Evolutionary conservation across 495 filamentous ascomycete genomes (phyloP), one percentile per base, ranked within the genome.

Genomic region (Choiromyces venosus): DNA sequence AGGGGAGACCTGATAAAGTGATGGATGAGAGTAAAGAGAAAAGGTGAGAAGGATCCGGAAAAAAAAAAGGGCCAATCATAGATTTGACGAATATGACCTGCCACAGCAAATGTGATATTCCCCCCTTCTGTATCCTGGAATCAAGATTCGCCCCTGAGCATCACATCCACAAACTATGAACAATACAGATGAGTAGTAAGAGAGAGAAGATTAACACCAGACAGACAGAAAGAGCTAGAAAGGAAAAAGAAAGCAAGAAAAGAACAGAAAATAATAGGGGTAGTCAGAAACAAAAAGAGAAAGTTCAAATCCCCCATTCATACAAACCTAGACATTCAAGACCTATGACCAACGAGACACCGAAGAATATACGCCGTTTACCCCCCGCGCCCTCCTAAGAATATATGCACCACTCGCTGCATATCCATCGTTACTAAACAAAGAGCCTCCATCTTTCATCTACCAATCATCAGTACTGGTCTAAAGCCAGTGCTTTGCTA

Each of bases 201-300:
- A 69, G 35, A 40, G 46, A 64, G 52, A 36, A 21, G 69, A 35
- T 67, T 68, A 64, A 35, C 38, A 70, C 46, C 40, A 35, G 68
- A 38, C 35, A 69, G 35, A 64, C n/a, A 52, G 46, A 39, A 70
- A n/a, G 19, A 52, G 68, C 68, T 46, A 70, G 38, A 70, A 52
- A 65, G n/a, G 38, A 44, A 38, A 29, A n/a, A 70, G 38, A 35
- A 29, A 19, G 38, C 68, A 69, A 33, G 19, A 46, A 39, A 70
- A 70, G 19, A 64, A 42, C 37, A 69, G 25, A 52, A 69, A 6
- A 52, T 46, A 35, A 25, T 14, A 38, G 14, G 69, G 69, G 44
- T 33, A 68, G 33, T 52, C 16, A 10, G 56, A 36, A 64, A 36
- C 36, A 10, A 71, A 64, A 61, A 33, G 25, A 36, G 33, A 36